Evolutionary conservation across 257 asterid species (phyloP).

Genomic region (Primulina huaijiensis): DNA sequence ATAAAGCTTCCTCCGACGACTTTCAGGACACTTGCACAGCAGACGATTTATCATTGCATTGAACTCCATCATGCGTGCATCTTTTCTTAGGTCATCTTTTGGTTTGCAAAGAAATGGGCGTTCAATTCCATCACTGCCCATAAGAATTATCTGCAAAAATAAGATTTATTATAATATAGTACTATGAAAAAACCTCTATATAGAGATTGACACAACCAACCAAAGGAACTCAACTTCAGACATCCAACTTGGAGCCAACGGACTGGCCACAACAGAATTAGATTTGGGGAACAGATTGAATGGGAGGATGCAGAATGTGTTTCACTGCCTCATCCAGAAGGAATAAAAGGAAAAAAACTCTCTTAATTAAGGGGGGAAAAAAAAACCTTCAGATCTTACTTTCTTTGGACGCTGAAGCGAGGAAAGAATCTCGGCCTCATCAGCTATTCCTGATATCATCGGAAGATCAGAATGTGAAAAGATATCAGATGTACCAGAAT

Average conservation of each 20-base stretch:
- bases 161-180: conserved; percentile 2
- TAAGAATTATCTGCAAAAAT: conserved; percentile 66
- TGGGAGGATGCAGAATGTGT: conserved; percentile 6
- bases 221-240: conserved; percentile 15
- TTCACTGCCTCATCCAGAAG: conserved; percentile 1
- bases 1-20: conserved; percentile 94
- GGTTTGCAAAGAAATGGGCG: conserved; percentile 98
- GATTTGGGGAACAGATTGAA: conserved; percentile 8
- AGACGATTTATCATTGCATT: conserved; percentile 94
- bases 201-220: conserved; percentile 16
- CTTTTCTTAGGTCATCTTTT: conserved; percentile 95
- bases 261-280: neutral
- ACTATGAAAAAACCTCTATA: conserved; percentile 15
- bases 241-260: neutral
- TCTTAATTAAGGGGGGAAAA: neutral
- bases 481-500: conserved; percentile 57
- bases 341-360: neutral
- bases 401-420: conserved; percentile 97
- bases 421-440: conserved; percentile 96
- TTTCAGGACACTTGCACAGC: conserved; percentile 81
- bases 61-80: conserved; percentile 99
- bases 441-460: conserved; percentile 83
- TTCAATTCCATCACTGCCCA: conserved; percentile 85
- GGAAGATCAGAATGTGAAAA: conserved; percentile 70
- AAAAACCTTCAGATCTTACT: conserved; percentile 42